Conservation (phyloP, 129 eudicot species). For the Ambrosia artemisiifolia region DNA sequence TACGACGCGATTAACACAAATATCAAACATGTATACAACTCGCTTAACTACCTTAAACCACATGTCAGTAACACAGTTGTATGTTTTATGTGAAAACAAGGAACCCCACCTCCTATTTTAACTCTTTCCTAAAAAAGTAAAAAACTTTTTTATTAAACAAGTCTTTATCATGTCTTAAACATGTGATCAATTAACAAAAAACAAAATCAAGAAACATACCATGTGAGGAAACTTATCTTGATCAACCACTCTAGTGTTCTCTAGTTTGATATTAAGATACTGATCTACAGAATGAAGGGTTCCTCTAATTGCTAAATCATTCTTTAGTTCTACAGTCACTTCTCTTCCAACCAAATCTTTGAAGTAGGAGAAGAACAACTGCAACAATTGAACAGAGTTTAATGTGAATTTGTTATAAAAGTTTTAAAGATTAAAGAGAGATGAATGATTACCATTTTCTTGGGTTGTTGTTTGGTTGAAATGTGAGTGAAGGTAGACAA, state of each 20-base stretch:
- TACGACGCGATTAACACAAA: no score
- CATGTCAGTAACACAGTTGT: no score
- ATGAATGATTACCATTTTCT: conserved; percentile 16
- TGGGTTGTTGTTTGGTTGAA: conserved; percentile 18
- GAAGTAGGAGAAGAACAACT: conserved; percentile 98
- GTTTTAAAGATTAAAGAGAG: conserved; percentile 6
- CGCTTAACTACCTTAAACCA: no score
- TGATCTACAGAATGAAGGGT: conserved; percentile 98
- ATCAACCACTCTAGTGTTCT: conserved; percentile 96
- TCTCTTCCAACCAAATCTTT: conserved; percentile 95
- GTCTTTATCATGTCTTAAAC: no score
- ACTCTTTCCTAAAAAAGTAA: no score
- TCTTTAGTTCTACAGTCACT: conserved; percentile 95
- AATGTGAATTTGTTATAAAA: background rate
- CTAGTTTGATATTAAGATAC: conserved; percentile 94
- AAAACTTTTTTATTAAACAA: no score
- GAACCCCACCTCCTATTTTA: no score
- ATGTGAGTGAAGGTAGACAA: background rate
- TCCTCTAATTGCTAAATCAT: conserved; percentile 90
- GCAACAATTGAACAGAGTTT: conserved; percentile 12
- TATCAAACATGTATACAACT: no score
- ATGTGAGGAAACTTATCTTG: conserved; percentile 97
- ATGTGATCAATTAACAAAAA: background rate
- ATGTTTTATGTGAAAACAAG: no score
- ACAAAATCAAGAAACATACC: conserved; percentile 40